Conservation (phyloP, 306 rosid genomes). For the Sindora glabra region DNA sequence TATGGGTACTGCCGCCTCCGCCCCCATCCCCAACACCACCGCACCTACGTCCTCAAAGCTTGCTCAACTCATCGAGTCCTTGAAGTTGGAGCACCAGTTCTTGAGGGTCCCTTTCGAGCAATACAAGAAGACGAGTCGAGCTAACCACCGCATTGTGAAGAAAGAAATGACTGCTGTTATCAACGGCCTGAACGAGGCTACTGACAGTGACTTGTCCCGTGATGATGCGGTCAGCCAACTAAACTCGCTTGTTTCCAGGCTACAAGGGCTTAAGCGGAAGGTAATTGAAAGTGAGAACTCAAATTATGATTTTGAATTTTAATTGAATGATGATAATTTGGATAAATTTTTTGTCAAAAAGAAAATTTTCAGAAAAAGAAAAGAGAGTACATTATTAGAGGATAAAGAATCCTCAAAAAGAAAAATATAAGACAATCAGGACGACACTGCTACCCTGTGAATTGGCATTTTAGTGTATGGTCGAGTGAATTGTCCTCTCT, state of each 20-base stretch:
- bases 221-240: slow-evolving; percentile 73
- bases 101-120: slow-evolving; percentile 94
- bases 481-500: not conserved
- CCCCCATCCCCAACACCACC: slow-evolving; percentile 22
- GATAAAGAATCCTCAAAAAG: too few species aligned
- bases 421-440: too few species aligned
- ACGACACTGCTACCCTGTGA: too few species aligned
- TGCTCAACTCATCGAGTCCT: slow-evolving; percentile 51
- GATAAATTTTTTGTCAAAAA: too few species aligned
- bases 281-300: slow-evolving; percentile 31
- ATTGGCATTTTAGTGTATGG: too few species aligned
- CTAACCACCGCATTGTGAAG: slow-evolving; percentile 77
- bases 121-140: slow-evolving; percentile 92
- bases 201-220: slow-evolving; percentile 32
- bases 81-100: slow-evolving; percentile 93
- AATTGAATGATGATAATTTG: not conserved
- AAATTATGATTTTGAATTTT: slow-evolving; percentile 7
- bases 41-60: slow-evolving; percentile 37
- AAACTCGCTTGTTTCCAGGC: slow-evolving; percentile 70
- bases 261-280: slow-evolving; percentile 89
- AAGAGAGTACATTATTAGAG: too few species aligned
- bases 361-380: too few species aligned
- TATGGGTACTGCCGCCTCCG: slow-evolving; percentile 7
- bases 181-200: slow-evolving; percentile 50
- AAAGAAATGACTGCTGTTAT: slow-evolving; percentile 78